Evolutionary conservation across 1,139 yeast genomes (phyloP).

Genomic region (Sporopachydermia cereana): DNA sequence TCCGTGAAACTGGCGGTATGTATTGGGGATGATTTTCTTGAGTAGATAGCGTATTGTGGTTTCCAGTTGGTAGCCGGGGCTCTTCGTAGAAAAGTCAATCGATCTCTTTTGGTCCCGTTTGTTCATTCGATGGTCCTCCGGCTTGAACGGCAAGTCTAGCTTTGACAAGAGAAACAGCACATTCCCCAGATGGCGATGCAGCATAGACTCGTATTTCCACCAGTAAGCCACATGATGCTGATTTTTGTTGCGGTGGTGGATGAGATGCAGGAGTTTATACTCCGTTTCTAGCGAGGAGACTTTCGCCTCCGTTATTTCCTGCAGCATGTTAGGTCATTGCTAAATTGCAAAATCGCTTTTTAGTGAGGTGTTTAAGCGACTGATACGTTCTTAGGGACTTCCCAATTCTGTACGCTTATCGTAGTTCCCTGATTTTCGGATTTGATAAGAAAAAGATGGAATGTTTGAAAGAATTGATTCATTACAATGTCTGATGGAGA

Average conservation of each 20-base stretch:
- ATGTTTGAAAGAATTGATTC: too few species aligned
- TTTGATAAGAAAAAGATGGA: too few species aligned
- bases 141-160: background rate
- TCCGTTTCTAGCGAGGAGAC: constrained; percentile 31
- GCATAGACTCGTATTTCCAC: constrained; percentile 63
- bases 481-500: too few species aligned
- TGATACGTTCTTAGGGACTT: too few species aligned
- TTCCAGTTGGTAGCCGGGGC: constrained; percentile 12
- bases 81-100: constrained; percentile 12
- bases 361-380: too few species aligned
- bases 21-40: constrained; percentile 32
- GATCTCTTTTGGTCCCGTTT: constrained; percentile 10
- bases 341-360: too few species aligned
- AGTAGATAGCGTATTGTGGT: constrained; percentile 27
- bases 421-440: too few species aligned
- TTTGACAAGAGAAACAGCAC: background rate
- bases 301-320: background rate
- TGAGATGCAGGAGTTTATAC: constrained; percentile 42
- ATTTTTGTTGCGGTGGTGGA: constrained; percentile 61
- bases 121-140: constrained; percentile 14
- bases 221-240: constrained; percentile 67
- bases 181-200: constrained; percentile 38
- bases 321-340: too few species aligned
- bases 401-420: too few species aligned
- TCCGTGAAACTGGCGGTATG: constrained; percentile 53